phyloP scores from a whole-genome alignment of 768 basidiomycete genomes.

The Leccinum ochraceum region DNA sequence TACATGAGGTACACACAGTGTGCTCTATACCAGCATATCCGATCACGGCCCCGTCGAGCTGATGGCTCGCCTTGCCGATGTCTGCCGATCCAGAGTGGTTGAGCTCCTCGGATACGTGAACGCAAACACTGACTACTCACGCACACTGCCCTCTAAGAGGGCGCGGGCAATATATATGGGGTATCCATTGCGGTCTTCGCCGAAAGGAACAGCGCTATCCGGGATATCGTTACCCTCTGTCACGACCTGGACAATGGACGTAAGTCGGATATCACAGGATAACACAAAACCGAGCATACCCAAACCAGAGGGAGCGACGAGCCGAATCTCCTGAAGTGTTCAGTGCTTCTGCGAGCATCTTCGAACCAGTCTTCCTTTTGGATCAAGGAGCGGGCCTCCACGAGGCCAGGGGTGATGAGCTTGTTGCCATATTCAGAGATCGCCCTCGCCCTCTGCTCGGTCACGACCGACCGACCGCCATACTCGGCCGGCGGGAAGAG shows the following conservation, averaged over 20 bases:
- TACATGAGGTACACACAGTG: slow-evolving; percentile 22
- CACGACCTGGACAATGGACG: slow-evolving; percentile 19
- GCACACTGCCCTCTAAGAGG: slow-evolving; percentile 31
- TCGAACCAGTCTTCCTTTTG: slow-evolving; percentile 32
- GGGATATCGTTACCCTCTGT: slow-evolving; percentile 32
- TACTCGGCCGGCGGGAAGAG: slow-evolving; percentile 16
- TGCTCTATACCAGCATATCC: slow-evolving; percentile 37
- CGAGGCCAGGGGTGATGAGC: slow-evolving; percentile 12
- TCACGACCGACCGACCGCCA: neutral
- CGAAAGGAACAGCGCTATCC: slow-evolving; percentile 34
- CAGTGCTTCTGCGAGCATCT: slow-evolving; percentile 31
- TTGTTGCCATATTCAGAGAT: slow-evolving; percentile 15
- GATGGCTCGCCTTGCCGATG: slow-evolving; percentile 35
- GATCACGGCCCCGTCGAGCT: slow-evolving; percentile 34
- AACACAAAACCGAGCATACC: slow-evolving; percentile 16
- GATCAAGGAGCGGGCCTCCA: slow-evolving; percentile 19
- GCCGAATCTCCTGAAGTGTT: slow-evolving; percentile 28
- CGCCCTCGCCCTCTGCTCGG: slow-evolving; percentile 15
- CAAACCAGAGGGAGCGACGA: slow-evolving; percentile 33
- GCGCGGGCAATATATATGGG: slow-evolving; percentile 34
- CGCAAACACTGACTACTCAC: slow-evolving; percentile 16
- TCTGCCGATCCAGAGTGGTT: slow-evolving; percentile 21
- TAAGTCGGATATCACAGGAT: neutral
- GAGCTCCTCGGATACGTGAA: neutral
- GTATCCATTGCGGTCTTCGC: slow-evolving; percentile 31